Evolutionary conservation across 2,329 filamentous ascomycete genomes (phyloP), one percentile per base, ranked within the genome.

Genomic region (Hirsutella minnesotensis): DNA sequence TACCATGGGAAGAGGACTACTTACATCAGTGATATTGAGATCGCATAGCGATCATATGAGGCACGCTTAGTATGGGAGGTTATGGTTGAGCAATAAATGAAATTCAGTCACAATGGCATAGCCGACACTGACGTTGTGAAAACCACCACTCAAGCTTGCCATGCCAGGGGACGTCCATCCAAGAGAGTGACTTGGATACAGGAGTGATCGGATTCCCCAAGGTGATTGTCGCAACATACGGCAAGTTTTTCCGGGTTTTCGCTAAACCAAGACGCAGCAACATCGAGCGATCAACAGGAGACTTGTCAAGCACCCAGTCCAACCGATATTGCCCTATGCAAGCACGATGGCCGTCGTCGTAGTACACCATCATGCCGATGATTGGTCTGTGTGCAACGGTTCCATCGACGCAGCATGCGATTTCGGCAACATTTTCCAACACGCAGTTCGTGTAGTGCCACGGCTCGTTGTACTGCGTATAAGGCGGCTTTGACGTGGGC

Each of bases 131-230:
- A 22, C 41, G 36, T 39, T 43, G 41, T 43, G 41, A 43, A 39
- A 43, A 43, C 41, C 34, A 43, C 41, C 41, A 43, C 29, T 43
- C 41, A 39, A 43, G 41, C 18, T 35, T 43, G 29, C 41, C 41
- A 33, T 34, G 41, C 41, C 41, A 43, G 29, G 41, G 36, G 2
- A 43, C 20, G 36, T 35, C 29, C 5, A 43, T 43, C 41, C 41
- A 43, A 13, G 41, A 43, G 5, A 43, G 15, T 18, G 41, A 34
- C 27, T 30, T 36, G 36, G 19, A 31, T 13, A 13, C 29, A 4
- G 41, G 19, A 16, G 27, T 9, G 13, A 19, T 29, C 20, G 15
- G 31, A 5, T 24, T 21, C 34, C 18, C 9, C 4, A 36, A 36
- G 34, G 19, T 35, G n/a, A 41, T 19, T 4, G 10, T 36, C 20